Evolutionary conservation across 2,329 filamentous ascomycete genomes (phyloP).

Genomic region (Pseudogymnoascus sp.): DNA sequence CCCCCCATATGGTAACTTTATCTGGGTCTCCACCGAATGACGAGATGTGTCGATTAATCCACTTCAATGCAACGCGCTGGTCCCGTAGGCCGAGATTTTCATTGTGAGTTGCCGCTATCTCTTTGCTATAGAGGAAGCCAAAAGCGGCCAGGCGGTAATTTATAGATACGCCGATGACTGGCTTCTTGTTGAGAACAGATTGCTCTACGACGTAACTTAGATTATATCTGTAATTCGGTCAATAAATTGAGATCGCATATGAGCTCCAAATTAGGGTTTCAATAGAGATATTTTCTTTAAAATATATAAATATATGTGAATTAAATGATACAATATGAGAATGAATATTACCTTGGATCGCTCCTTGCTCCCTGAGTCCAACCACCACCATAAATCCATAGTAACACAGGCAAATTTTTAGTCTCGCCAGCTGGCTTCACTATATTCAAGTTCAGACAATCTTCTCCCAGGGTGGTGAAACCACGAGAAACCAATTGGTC

Average conservation of each 20-base stretch:
- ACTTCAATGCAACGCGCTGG: constrained; percentile 49
- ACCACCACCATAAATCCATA: constrained; percentile 43
- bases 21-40: constrained; percentile 37
- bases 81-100: constrained; percentile 58
- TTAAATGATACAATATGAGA: constrained; percentile 42
- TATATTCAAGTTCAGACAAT: constrained; percentile 49
- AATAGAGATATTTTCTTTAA: not conserved
- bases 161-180: constrained; percentile 44
- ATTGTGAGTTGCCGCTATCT: constrained; percentile 43
- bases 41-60: constrained; percentile 51
- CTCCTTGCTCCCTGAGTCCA: constrained; percentile 14
- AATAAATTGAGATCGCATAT: constrained; percentile 13
- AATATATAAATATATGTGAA: constrained; percentile 21
- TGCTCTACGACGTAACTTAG: constrained; percentile 47
- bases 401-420: constrained; percentile 39
- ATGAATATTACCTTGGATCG: constrained; percentile 15
- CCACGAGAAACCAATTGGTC: not conserved
- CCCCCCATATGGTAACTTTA: constrained; percentile 39
- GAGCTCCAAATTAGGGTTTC: constrained; percentile 16
- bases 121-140: constrained; percentile 55
- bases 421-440: constrained; percentile 40
- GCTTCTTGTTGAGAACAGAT: constrained; percentile 28
- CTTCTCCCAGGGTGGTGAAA: constrained; percentile 30
- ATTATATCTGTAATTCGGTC: constrained; percentile 47
- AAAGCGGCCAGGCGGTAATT: constrained; percentile 57